A percentile compares a stretch with the other conserved stretches of the same genome.
Conservation (phyloP, 768 basidiomycete species). For the Boletus reticuloceps region DNA sequence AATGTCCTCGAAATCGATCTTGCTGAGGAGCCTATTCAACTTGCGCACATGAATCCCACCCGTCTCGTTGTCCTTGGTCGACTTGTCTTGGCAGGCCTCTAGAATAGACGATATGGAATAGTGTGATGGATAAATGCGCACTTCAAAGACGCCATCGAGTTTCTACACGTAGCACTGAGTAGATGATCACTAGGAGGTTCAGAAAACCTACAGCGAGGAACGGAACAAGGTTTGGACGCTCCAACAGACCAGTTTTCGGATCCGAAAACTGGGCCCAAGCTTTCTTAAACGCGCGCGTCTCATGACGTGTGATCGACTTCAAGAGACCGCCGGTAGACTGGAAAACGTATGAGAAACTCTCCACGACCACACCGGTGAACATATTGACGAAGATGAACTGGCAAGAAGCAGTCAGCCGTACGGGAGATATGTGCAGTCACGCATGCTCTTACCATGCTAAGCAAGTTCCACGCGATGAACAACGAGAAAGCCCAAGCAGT, state of each 20-base stretch:
- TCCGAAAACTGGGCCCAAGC: constrained; percentile 87
- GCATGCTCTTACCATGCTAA: constrained; percentile 74
- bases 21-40: constrained; percentile 54
- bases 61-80: constrained; percentile 34
- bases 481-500: constrained; percentile 76
- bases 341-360: constrained; percentile 95
- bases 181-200: background rate
- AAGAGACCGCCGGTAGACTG: constrained; percentile 75
- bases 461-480: constrained; percentile 92
- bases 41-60: constrained; percentile 62
- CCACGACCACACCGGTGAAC: constrained; percentile 95
- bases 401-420: background rate
- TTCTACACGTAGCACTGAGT: constrained; percentile 44
- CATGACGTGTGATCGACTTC: constrained; percentile 79
- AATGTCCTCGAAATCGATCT: constrained; percentile 64
- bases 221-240: constrained; percentile 62
- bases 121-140: constrained; percentile 76
- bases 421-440: constrained; percentile 6
- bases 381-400: constrained; percentile 96
- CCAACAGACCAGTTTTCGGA: constrained; percentile 73
- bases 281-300: constrained; percentile 94
- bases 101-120: constrained; percentile 61
- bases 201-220: constrained; percentile 73
- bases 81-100: constrained; percentile 42
- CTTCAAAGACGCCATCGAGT: constrained; percentile 85